A percentile compares a stretch with the other conserved stretches of the same genome.
Conservation (phyloP, 768 basidiomycete species). For the Melanogaster broomeanus region DNA sequence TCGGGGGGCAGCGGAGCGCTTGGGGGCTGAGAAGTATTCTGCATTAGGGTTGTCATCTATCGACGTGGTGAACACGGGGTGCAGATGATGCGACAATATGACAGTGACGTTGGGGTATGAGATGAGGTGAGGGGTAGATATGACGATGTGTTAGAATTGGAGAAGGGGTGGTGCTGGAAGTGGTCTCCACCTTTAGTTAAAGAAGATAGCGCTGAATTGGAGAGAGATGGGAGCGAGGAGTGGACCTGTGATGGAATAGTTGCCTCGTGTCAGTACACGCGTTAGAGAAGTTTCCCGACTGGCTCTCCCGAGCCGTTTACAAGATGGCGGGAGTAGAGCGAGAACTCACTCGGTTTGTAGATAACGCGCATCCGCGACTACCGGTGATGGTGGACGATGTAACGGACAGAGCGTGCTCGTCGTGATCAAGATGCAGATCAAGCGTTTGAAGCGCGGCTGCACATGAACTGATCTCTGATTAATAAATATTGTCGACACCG, state of each 20-base stretch:
- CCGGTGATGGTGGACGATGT: constrained; percentile 9
- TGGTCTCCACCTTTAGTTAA: constrained; percentile 15
- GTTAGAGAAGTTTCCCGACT: constrained; percentile 32
- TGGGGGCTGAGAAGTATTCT: constrained; percentile 12
- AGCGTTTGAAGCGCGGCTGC: neutral
- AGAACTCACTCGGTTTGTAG: constrained; percentile 15
- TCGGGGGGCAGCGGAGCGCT: constrained; percentile 17
- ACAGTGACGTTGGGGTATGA: neutral
- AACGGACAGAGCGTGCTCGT: neutral
- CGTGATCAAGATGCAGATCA: constrained; percentile 8
- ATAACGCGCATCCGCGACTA: constrained; percentile 15
- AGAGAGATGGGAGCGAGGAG: constrained; percentile 20
- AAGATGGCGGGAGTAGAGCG: neutral
- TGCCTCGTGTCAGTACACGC: constrained; percentile 62
- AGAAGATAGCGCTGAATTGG: constrained; percentile 12
- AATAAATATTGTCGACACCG: constrained; percentile 3
- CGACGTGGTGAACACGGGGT: constrained; percentile 3
- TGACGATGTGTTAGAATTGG: constrained; percentile 5
- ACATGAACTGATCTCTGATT: constrained; percentile 15
- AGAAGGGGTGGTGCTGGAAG: constrained; percentile 10
- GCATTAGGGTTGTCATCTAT: constrained; percentile 26
- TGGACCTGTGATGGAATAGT: constrained; percentile 39
- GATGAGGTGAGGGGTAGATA: neutral
- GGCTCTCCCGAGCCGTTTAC: neutral
- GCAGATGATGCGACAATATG: constrained; percentile 2